A percentile compares a stretch with the other conserved stretches of the same genome.
phyloP scores from a whole-genome alignment of 371 early-diverging fungal genomes.

The Lichtheimia ornata region DNA sequence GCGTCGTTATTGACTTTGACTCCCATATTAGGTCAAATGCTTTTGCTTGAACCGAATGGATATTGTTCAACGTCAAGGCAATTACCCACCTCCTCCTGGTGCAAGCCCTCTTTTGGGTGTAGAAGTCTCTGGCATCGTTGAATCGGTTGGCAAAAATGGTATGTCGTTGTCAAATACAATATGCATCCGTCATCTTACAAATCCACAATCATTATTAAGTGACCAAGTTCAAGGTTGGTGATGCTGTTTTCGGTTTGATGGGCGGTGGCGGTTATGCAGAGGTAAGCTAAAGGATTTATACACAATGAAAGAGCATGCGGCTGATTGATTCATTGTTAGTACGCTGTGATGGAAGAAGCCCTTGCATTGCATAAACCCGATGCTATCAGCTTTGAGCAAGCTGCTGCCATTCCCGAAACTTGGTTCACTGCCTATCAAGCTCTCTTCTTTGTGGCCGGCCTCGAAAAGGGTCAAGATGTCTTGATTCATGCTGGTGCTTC shows the following conservation, averaged over 20 bases:
- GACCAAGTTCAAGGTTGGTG: slow-evolving; percentile 56
- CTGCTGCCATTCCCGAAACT: slow-evolving; percentile 75
- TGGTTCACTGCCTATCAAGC: slow-evolving; percentile 86
- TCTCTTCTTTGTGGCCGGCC: slow-evolving; percentile 57
- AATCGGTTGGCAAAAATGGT: slow-evolving; percentile 48
- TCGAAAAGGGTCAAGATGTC: slow-evolving; percentile 64
- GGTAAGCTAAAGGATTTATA: slow-evolving; percentile 25
- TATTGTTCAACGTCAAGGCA: slow-evolving; percentile 70
- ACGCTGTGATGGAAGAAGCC: slow-evolving; percentile 59
- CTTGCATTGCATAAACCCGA: slow-evolving; percentile 67
- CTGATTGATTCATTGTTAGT: slow-evolving; percentile 31
- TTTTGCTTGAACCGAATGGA: slow-evolving; percentile 83
- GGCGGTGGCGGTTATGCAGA: slow-evolving; percentile 75
- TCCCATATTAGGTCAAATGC: slow-evolving; percentile 41
- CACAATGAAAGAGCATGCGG: neutral
- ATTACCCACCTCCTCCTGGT: slow-evolving; percentile 68
- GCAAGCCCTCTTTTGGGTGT: slow-evolving; percentile 74
- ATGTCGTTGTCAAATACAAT: neutral
- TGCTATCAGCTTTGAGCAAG: slow-evolving; percentile 58
- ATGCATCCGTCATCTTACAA: neutral
- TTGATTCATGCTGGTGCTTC: slow-evolving; percentile 83
- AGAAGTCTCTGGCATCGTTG: slow-evolving; percentile 74
- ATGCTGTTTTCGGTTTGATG: slow-evolving; percentile 73
- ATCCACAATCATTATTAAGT: slow-evolving; percentile 22
- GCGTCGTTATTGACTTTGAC: neutral